Percentiles rank a stretch among this genome's conserved stretches.
Evolutionary conservation across 176 grass and related monocot species (phyloP).

Genomic region (Aechmea fasciata): DNA sequence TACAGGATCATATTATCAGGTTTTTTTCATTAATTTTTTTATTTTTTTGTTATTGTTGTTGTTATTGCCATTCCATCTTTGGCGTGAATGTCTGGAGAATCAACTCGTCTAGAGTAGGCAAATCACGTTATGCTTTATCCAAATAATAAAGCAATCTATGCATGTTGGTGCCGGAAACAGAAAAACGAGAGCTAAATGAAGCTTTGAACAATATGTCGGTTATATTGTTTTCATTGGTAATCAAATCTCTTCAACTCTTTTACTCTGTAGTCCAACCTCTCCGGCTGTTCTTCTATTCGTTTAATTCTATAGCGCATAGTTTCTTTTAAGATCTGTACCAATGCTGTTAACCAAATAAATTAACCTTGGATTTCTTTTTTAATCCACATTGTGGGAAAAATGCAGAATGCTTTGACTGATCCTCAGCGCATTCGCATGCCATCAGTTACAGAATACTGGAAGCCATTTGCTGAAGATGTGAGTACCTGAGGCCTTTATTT

Average conservation of each 20-base stretch:
- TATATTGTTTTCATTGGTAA: background rate
- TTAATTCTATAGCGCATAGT: background rate
- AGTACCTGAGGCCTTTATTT: conserved; percentile 13
- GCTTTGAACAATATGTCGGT: background rate
- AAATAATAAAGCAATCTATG: too few species aligned
- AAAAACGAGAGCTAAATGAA: background rate
- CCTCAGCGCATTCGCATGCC: conserved; percentile 53
- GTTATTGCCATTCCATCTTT: too few species aligned
- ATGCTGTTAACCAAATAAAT: too few species aligned
- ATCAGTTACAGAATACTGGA: conserved; percentile 87
- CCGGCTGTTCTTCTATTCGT: background rate
- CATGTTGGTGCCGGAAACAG: too few species aligned
- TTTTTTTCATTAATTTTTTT: too few species aligned
- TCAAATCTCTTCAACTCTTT: background rate
- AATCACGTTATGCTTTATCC: too few species aligned
- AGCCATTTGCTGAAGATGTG: conserved; percentile 92
- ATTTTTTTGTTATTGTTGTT: too few species aligned
- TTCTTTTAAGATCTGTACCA: too few species aligned
- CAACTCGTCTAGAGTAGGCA: too few species aligned
- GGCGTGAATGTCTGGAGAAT: too few species aligned
- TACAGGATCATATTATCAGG: too few species aligned
- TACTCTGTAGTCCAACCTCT: background rate
- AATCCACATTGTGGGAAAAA: conserved; percentile 7
- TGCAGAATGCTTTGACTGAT: conserved; percentile 86
- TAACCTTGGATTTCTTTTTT: background rate